Conservation (phyloP, 768 basidiomycete species). For the Suillus luteus region DNA sequence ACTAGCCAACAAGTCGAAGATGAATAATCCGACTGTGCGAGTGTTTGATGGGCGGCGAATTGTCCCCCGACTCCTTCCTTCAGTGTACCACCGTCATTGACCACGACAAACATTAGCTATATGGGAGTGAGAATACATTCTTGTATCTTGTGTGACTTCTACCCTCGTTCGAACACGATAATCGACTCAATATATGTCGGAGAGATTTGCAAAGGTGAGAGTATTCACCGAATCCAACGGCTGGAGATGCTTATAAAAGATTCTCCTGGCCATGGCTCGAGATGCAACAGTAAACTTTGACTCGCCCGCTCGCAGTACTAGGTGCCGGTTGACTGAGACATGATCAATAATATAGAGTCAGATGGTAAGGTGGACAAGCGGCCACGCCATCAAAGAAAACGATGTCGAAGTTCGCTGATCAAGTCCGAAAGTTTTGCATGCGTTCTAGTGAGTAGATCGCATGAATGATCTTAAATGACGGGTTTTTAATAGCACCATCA, state of each 20-base stretch:
- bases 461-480: too few relatives aligned
- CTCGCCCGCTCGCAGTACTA: conserved; percentile 41
- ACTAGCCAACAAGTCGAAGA: conserved; percentile 49
- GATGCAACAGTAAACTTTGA: conserved; percentile 43
- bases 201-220: conserved; percentile 45
- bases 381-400: conserved; percentile 60
- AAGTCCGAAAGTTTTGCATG: conserved; percentile 46
- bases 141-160: not conserved
- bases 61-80: conserved; percentile 11
- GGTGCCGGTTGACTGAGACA: conserved; percentile 44
- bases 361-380: not conserved
- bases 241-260: conserved; percentile 53
- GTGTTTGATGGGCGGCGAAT: conserved; percentile 31
- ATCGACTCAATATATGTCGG: conserved; percentile 49
- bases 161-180: conserved; percentile 48
- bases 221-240: conserved; percentile 42
- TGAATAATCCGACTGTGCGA: conserved; percentile 52
- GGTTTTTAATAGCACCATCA: too few relatives aligned
- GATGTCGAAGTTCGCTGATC: conserved; percentile 59
- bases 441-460: conserved; percentile 35
- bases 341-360: not conserved
- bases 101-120: conserved; percentile 70
- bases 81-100: conserved; percentile 50
- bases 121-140: not conserved
- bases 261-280: conserved; percentile 50